Conservation (phyloP, 2,329 filamentous ascomycete genomes). For the Penicillium freii region DNA sequence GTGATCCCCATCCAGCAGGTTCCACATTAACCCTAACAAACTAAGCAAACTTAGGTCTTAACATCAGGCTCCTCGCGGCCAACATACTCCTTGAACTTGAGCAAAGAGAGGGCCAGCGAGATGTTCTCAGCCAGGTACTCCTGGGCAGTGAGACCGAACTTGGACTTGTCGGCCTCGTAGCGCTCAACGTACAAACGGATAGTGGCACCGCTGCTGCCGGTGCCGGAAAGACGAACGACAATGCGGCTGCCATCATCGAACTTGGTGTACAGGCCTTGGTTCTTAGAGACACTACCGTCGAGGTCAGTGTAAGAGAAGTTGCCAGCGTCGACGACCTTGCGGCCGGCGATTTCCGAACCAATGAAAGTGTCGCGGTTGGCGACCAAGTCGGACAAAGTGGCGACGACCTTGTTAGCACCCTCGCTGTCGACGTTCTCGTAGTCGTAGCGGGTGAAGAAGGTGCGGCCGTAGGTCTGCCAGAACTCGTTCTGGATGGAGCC, state of each 20-base stretch:
- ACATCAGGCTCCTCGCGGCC: constrained; percentile 93
- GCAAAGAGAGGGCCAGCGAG: constrained; percentile 74
- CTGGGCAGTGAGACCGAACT: constrained; percentile 79
- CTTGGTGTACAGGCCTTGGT: constrained; percentile 92
- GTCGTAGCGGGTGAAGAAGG: constrained; percentile 98
- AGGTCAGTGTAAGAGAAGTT: constrained; percentile 99
- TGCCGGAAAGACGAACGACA: constrained; percentile 91
- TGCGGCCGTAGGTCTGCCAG: constrained; percentile 93
- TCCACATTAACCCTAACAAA: constrained; percentile 12
- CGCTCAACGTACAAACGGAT: constrained; percentile 98
- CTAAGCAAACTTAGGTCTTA: constrained; percentile 66
- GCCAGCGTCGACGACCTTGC: constrained; percentile 83
- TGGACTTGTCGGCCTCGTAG: constrained; percentile 77
- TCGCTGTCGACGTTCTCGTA: constrained; percentile 94
- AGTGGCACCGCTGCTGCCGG: constrained; percentile 90
- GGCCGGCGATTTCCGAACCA: constrained; percentile 75
- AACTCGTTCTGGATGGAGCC: constrained; percentile 95
- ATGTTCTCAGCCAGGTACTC: constrained; percentile 92
- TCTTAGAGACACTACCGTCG: constrained; percentile 92
- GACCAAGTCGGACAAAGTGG: constrained; percentile 75
- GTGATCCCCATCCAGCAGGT: constrained; percentile 27
- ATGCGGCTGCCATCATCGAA: constrained; percentile 95
- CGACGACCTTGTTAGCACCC: constrained; percentile 85
- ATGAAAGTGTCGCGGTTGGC: constrained; percentile 71
- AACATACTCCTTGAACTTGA: constrained; percentile 92